Percentiles rank a stretch among this genome's conserved stretches.
phyloP scores from a whole-genome alignment of 495 filamentous ascomycete species.

The Choiromyces venosus region DNA sequence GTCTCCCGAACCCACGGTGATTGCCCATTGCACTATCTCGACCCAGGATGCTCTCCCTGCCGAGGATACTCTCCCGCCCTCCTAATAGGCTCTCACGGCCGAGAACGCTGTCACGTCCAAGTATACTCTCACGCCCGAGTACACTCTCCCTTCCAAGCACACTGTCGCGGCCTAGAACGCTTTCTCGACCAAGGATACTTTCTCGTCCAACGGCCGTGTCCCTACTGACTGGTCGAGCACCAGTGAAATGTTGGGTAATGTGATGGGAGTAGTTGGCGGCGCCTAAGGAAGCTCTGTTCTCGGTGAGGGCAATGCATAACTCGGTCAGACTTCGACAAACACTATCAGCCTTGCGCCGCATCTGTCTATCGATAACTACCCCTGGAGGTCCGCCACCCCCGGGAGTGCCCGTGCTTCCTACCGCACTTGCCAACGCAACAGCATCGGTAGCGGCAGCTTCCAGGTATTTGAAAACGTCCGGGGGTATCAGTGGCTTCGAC shows the following conservation, averaged over 20 bases:
- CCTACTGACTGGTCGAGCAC: conserved; percentile 32
- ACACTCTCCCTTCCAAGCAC: conserved; percentile 29
- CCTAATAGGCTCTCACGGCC: conserved; percentile 8
- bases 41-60: conserved; percentile 16
- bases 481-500: conserved; percentile 58
- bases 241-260: conserved; percentile 27
- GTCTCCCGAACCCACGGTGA: conserved; percentile 25
- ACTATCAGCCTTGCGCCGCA: conserved; percentile 84
- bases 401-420: conserved; percentile 59
- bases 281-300: conserved; percentile 40
- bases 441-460: conserved; percentile 80
- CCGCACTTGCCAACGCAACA: conserved; percentile 63
- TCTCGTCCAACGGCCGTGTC: conserved; percentile 23
- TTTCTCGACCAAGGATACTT: conserved; percentile 20
- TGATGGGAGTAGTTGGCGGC: conserved; percentile 19
- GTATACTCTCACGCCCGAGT: conserved; percentile 17
- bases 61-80: conserved; percentile 21
- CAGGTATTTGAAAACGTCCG: conserved; percentile 72
- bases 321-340: conserved; percentile 91
- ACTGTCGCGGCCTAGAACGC: conserved; percentile 20
- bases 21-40: conserved; percentile 20
- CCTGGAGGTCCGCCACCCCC: conserved; percentile 56
- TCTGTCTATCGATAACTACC: conserved; percentile 67
- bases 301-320: conserved; percentile 77
- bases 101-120: conserved; percentile 13